Evolutionary conservation across 305 asterid species (phyloP), one percentile per base, ranked within the genome.

Genomic region (Fraxinus baroniana): DNA sequence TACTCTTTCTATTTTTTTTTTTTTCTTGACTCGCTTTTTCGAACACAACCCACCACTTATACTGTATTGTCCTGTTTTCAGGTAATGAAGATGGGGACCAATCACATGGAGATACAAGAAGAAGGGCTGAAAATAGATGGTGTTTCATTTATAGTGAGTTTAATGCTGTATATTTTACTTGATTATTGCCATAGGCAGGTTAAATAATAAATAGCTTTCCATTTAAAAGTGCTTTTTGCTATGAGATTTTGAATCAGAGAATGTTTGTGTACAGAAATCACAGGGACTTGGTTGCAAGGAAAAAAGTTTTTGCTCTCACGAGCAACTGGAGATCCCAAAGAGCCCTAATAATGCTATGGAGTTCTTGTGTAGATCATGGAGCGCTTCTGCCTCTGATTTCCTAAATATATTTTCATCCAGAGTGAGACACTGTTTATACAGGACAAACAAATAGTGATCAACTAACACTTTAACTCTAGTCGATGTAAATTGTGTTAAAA

Each of bases 281-380:
- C 77, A 84, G 78, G 80, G 62, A 36, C 44, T 36, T 35, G 46
- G 85, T 55, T 41, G 76, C 86, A 82, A 80, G 76, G 75, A 82
- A 52, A 84, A 78, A 52, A 30, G 73, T 28, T 20, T 79, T 18
- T 71, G 74, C 64, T 83, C 80, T 49, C 82, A 85, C 79, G 79
- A 79, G 74, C 89, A 89, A 76, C 28, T 85, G 83, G 87, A 88
- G 85, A 81, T 83, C 20, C 79, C 90, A 5, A 57, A 77, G 62
- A 87, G 89, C 84, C 92, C 89, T 17, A 74, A 26, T 83, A 85
- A 77, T 41, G 91, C 94, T 17, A 81, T 89, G 92, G 91, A 88
- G 83, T 90, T 90, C 88, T 87, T 88, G 78, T 73, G 90, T 46
- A 84, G 92, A 80, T 66, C 89, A 12, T 92, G 93, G 93, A 90